These are phyloP conservation scores for Kwoniella shandongensis DNA, from an alignment of 768 basidiomycete genomes.

Conservation along the genomic window DNA sequence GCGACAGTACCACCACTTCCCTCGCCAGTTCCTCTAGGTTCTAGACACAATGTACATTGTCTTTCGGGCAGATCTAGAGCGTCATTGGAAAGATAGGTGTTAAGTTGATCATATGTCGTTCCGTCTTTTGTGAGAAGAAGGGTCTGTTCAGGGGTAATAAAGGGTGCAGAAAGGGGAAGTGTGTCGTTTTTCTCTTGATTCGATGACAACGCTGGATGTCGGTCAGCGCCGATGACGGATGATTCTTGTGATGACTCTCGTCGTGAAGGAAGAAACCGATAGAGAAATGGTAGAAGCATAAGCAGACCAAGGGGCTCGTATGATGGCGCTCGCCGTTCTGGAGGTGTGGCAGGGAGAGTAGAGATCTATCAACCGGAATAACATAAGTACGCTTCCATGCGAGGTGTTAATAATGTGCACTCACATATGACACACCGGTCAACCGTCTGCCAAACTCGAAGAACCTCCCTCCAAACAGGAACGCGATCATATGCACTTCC, in stretches of 20 bases:
- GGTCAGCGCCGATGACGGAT: background rate
- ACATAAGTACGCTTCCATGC: background rate
- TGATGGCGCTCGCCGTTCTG: slow-evolving; percentile 26
- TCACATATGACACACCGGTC: slow-evolving; percentile 49
- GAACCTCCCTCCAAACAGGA: slow-evolving; percentile 48
- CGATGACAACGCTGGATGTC: slow-evolving; percentile 1
- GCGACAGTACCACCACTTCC: slow-evolving; percentile 49
- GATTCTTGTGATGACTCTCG: background rate
- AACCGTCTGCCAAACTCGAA: slow-evolving; percentile 49
- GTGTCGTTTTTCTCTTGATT: slow-evolving; percentile 8
- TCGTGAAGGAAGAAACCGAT: slow-evolving; percentile 17
- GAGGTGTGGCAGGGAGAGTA: slow-evolving; percentile 38
- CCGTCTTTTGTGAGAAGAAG: slow-evolving; percentile 15
- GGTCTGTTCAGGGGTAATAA: slow-evolving; percentile 29
- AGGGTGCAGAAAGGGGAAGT: slow-evolving; percentile 18
- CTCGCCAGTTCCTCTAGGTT: slow-evolving; percentile 44
- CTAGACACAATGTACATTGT: slow-evolving; percentile 51
- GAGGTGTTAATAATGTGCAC: slow-evolving; percentile 16
- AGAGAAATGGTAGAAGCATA: slow-evolving; percentile 34
- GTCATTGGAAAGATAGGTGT: slow-evolving; percentile 40
- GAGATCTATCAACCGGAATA: slow-evolving; percentile 36
- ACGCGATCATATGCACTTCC: slow-evolving; percentile 49
- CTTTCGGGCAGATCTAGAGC: slow-evolving; percentile 31
- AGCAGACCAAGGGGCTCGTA: slow-evolving; percentile 50
- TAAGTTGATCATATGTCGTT: slow-evolving; percentile 23